phyloP scores from a whole-genome alignment of 1,284 basidiomycete species.

The Austroboletus novae-zelandiae region DNA sequence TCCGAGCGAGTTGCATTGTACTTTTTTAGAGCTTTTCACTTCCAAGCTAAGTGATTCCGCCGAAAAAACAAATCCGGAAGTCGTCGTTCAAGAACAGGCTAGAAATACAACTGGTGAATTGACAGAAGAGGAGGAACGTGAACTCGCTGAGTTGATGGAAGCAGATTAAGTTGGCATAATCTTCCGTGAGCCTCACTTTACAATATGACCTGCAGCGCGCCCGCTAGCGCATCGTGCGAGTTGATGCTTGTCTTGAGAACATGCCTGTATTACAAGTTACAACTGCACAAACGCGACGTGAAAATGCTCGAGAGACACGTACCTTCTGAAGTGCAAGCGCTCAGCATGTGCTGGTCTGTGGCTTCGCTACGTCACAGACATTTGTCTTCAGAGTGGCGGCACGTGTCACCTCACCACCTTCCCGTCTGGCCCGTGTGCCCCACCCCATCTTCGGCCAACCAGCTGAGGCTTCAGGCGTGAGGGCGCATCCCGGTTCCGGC shows the following conservation, averaged over 20 bases:
- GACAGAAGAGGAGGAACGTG: conserved; percentile 76
- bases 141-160: conserved; percentile 77
- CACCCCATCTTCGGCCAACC: too few species aligned
- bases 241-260: conserved; percentile 69
- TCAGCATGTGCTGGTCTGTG: too few species aligned
- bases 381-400: too few species aligned
- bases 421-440: too few species aligned
- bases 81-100: too few species aligned
- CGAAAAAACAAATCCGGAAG: too few species aligned
- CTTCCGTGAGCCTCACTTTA: conserved; percentile 40
- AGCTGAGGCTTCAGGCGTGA: too few species aligned
- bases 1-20: neutral
- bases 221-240: conserved; percentile 54
- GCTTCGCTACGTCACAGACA: too few species aligned
- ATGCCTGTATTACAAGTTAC: conserved; percentile 38
- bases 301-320: conserved; percentile 8
- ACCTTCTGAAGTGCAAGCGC: conserved; percentile 63
- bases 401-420: too few species aligned
- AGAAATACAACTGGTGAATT: conserved; percentile 25
- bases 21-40: conserved; percentile 46
- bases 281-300: conserved; percentile 12
- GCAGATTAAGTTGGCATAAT: conserved; percentile 36
- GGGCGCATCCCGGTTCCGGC: too few species aligned
- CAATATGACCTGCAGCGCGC: conserved; percentile 54
- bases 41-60: conserved; percentile 33